phyloP scores from a whole-genome alignment of 495 filamentous ascomycete genomes.

The Pyronema omphalodes region DNA sequence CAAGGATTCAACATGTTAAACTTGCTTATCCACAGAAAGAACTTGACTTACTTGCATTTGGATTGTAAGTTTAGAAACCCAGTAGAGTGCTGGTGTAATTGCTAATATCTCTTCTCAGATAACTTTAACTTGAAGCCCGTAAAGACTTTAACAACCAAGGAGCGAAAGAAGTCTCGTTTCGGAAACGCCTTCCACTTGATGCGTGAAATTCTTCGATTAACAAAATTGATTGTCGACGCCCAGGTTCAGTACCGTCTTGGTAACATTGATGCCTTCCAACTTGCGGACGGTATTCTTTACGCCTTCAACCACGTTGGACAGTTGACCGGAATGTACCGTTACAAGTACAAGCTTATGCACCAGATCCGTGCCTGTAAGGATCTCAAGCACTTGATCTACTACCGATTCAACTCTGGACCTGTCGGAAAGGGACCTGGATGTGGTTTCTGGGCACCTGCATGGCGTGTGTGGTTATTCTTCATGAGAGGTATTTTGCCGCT shows the following conservation, averaged over 20 bases:
- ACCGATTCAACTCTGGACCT: constrained; percentile 94
- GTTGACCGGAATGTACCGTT: constrained; percentile 98
- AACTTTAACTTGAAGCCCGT: constrained; percentile 99
- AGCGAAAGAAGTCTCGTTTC: constrained; percentile 98
- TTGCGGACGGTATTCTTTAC: constrained; percentile 95
- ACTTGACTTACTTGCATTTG: constrained; percentile 92
- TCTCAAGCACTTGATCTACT: constrained; percentile 97
- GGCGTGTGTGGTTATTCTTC: constrained; percentile 99
- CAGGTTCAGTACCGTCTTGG: constrained; percentile 96
- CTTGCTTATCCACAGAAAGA: constrained; percentile 93
- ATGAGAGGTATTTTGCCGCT: constrained; percentile 97
- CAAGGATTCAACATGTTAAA: constrained; percentile 99
- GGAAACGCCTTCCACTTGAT: constrained; percentile 99
- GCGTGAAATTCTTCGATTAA: constrained; percentile 94
- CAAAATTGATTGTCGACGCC: constrained; percentile 95
- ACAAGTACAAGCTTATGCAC: constrained; percentile 99
- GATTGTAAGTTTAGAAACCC: constrained; percentile 35
- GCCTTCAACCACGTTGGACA: constrained; percentile 99
- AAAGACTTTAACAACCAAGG: constrained; percentile 96
- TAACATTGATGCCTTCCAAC: constrained; percentile 97
- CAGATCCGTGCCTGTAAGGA: constrained; percentile 99
- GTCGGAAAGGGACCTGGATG: constrained; percentile 97
- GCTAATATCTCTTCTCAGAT: constrained; percentile 25
- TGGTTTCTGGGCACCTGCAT: constrained; percentile 98
- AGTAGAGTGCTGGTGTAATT: not conserved